These are phyloP conservation scores for Spinacia oleracea DNA, from an alignment of 179 eudicot species.

Conservation along the genomic window DNA sequence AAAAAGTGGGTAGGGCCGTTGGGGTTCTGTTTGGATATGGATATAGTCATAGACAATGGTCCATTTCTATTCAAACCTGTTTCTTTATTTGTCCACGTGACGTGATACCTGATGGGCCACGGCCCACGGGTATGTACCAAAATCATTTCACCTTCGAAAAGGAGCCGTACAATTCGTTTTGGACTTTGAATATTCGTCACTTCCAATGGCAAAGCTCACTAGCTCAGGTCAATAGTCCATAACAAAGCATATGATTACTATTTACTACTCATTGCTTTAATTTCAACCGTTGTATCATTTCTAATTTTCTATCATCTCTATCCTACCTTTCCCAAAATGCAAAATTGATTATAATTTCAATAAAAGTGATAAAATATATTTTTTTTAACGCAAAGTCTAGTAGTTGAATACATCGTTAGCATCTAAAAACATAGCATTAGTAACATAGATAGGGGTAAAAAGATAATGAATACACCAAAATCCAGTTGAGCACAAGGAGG, in stretches of 20 bases:
- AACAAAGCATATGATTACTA: background rate
- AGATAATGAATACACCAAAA: too few species aligned
- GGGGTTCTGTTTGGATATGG: background rate
- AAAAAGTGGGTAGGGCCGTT: background rate
- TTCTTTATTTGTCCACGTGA: constrained; percentile 1
- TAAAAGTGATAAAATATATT: too few species aligned
- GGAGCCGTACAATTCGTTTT: background rate
- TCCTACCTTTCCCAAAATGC: background rate
- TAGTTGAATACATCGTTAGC: too few species aligned
- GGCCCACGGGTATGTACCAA: background rate
- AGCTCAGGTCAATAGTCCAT: constrained; percentile 8
- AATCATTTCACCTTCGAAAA: background rate
- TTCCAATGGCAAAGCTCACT: constrained; percentile 3
- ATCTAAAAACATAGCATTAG: too few species aligned
- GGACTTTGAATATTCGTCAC: constrained; percentile 9
- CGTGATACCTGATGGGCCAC: background rate
- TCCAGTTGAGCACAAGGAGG: too few species aligned
- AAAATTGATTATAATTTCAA: background rate
- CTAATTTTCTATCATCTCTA: background rate
- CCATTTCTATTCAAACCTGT: background rate
- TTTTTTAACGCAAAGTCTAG: too few species aligned
- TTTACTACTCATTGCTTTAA: background rate
- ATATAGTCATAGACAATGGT: background rate
- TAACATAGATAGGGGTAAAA: too few species aligned
- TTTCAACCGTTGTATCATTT: background rate